Evolutionary conservation across 805 yeast genomes (phyloP).

Genomic region (Torulaspora delbrueckii): DNA sequence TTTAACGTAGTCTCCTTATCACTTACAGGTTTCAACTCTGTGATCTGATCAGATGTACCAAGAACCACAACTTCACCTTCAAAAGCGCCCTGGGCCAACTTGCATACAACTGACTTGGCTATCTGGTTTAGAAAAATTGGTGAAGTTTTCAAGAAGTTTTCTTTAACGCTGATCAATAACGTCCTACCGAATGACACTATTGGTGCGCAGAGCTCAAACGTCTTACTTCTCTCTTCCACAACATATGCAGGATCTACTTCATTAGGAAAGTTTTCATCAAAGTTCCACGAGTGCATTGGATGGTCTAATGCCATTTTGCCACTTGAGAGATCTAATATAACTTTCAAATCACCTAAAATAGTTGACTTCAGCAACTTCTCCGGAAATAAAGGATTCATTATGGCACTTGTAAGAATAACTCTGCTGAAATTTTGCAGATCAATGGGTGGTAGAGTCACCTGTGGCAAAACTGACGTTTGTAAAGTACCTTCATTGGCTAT

Average conservation of each 20-base stretch:
- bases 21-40: constrained; percentile 22
- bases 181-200: constrained; percentile 18
- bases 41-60: constrained; percentile 31
- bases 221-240: constrained; percentile 5
- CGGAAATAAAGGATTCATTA: constrained; percentile 31
- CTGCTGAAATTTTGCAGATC: constrained; percentile 15
- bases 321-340: constrained; percentile 9
- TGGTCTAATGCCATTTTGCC: background rate
- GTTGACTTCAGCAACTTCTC: constrained; percentile 9
- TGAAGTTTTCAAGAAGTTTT: constrained; percentile 34
- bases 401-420: constrained; percentile 24
- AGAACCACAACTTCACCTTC: constrained; percentile 17
- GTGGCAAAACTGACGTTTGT: constrained; percentile 31
- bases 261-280: constrained; percentile 28
- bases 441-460: constrained; percentile 22
- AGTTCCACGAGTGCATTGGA: constrained; percentile 19
- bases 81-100: background rate
- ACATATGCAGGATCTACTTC: constrained; percentile 20
- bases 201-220: constrained; percentile 18
- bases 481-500: constrained; percentile 23
- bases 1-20: constrained; percentile 33
- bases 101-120: constrained; percentile 22
- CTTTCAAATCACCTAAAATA: constrained; percentile 18
- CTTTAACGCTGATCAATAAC: constrained; percentile 25
- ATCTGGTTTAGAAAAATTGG: constrained; percentile 34